Evolutionary conservation across 768 basidiomycete genomes (phyloP), one percentile per base, ranked within the genome.

Genomic region (Austroboletus festivus): DNA sequence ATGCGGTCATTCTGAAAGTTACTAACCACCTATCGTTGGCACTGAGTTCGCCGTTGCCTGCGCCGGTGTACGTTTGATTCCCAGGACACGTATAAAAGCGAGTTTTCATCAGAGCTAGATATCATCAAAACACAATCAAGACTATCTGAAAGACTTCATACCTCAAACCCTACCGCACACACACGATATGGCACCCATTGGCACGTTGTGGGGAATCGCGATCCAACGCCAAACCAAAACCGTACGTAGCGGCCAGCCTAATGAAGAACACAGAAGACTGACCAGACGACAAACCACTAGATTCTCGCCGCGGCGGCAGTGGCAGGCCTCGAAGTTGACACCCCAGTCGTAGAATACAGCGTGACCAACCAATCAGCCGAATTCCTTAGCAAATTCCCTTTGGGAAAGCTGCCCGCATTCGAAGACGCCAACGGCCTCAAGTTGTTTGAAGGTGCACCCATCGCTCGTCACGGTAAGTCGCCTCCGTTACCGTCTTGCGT

Each of bases 381-480:
- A 52, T 66, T 46, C 49, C 54, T 68, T 19, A 26, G 34, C 4
- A 66, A 68, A 43, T 68, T 66, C 33, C 63, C 63, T 2, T 0
- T 68, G 10, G 64, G 65, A 21, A 66, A 63, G 44, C 6, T 66
- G 0, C 64, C 64, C 6, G 54, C 57, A 0, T 66, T 67, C 24
- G 66, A 68, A 21, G 46, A 51, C 38, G 40, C 35, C 19, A 34
- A 55, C 3, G 66, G 61, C 2, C 35, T 68, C 16, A 56, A 44
- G 41, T 38, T 68, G 41, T 50, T 63, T 37, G 65, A 67, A 46
- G 65, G 65, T 5, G 61, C 57, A 1, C 6, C 61, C 11, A 67
- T 67, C 33, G 65, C 63, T 20, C 66, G 59, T 23, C 51, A 68
- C 45, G 57, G 66, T 28, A 45, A 54, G 57, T 54, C 18, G 34